phyloP scores from a whole-genome alignment of 129 eudicot species.

The Escallonia rubra region DNA sequence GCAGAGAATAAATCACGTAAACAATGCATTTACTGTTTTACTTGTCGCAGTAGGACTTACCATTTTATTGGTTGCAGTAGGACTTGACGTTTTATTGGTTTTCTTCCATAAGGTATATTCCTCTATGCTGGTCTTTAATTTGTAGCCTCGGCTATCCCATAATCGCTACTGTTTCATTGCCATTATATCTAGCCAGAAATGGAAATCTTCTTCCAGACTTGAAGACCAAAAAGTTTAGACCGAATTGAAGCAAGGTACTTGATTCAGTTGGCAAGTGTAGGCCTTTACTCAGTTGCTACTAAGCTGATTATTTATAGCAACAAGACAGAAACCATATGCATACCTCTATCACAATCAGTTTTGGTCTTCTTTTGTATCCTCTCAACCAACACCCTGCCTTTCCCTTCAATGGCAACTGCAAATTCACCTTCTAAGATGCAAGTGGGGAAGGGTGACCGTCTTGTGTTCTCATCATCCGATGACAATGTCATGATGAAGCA shows the following conservation, averaged over 20 bases:
- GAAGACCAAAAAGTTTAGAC: background rate
- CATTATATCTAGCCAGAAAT: too few relatives aligned
- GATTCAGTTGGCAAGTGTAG: slow-evolving; percentile 23
- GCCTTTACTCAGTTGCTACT: slow-evolving; percentile 30
- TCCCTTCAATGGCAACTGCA: slow-evolving; percentile 30
- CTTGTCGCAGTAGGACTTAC: too few relatives aligned
- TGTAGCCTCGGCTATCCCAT: too few relatives aligned
- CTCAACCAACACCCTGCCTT: background rate
- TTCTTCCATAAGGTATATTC: too few relatives aligned
- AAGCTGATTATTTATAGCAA: background rate
- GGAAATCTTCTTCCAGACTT: too few relatives aligned
- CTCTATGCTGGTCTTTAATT: too few relatives aligned
- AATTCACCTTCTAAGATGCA: slow-evolving; percentile 23
- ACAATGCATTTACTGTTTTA: too few relatives aligned
- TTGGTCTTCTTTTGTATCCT: background rate
- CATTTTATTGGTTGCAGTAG: too few relatives aligned
- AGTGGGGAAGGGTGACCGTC: slow-evolving; percentile 40
- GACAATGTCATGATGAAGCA: slow-evolving; percentile 78
- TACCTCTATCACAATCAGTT: background rate
- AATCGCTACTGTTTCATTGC: too few relatives aligned
- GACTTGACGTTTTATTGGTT: too few relatives aligned
- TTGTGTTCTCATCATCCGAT: slow-evolving; percentile 48
- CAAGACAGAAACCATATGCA: background rate
- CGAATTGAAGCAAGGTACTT: slow-evolving; percentile 53
- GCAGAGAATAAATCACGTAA: too few relatives aligned